Evolutionary conservation across 2,329 filamentous ascomycete species (phyloP).

Genomic region (Neoascochyta sp.): DNA sequence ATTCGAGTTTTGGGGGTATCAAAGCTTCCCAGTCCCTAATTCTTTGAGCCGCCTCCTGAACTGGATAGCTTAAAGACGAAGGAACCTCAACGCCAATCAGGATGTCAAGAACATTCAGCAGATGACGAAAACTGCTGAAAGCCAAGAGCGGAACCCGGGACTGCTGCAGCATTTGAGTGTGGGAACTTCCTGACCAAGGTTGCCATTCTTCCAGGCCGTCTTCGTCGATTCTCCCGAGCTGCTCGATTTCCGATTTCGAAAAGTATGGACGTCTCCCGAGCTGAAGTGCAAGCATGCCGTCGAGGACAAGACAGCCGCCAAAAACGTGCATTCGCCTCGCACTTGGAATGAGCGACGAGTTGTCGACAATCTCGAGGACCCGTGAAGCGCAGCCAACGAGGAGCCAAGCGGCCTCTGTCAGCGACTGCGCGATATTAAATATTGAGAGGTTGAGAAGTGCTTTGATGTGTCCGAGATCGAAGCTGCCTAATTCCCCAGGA

Average conservation of each 20-base stretch:
- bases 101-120: constrained; percentile 38
- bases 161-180: constrained; percentile 22
- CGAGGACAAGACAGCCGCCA: constrained; percentile 61
- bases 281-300: constrained; percentile 55
- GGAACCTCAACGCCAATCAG: constrained; percentile 13
- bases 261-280: constrained; percentile 53
- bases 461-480: constrained; percentile 42
- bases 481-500: constrained; percentile 27
- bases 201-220: constrained; percentile 72
- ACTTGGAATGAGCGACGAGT: constrained; percentile 22
- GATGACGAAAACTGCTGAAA: constrained; percentile 53
- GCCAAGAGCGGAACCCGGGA: constrained; percentile 39
- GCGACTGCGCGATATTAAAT: constrained; percentile 58
- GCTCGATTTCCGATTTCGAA: constrained; percentile 46
- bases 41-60: constrained; percentile 33
- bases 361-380: constrained; percentile 45
- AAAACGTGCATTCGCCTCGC: constrained; percentile 42
- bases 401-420: constrained; percentile 60
- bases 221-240: constrained; percentile 53
- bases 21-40: constrained; percentile 38
- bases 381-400: constrained; percentile 62
- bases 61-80: constrained; percentile 16
- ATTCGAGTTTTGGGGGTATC: constrained; percentile 23
- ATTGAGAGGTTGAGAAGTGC: constrained; percentile 53
- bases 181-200: constrained; percentile 59